Percentiles rank a stretch among this genome's conserved stretches.
These are phyloP conservation scores for Melanogaster broomeanus DNA, from an alignment of 768 basidiomycete genomes.

Conservation along the genomic window DNA sequence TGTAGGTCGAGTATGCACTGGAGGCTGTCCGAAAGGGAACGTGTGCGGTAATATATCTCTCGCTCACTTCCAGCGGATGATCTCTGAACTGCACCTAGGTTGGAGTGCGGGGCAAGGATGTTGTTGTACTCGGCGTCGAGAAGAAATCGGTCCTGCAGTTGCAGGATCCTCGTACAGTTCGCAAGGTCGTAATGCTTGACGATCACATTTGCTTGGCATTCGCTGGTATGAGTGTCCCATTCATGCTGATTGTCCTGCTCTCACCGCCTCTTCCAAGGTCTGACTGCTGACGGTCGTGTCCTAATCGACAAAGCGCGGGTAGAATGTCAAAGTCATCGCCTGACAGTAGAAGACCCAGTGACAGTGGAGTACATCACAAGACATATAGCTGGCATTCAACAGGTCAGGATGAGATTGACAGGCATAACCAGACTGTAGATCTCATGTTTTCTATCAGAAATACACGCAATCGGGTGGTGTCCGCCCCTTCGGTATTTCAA, in stretches of 20 bases:
- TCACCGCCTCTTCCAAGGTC: conserved; percentile 50
- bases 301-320: conserved; percentile 97
- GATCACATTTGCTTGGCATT: conserved; percentile 98
- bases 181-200: conserved; percentile 98
- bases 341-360: conserved; percentile 98
- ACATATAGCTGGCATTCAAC: conserved; percentile 98
- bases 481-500: conserved; percentile 96
- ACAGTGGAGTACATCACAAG: conserved; percentile 98
- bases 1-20: conserved; percentile 96
- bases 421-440: not conserved
- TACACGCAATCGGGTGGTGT: conserved; percentile 99
- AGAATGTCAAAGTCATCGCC: conserved; percentile 96
- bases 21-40: conserved; percentile 98
- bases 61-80: not conserved
- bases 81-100: conserved; percentile 53
- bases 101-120: conserved; percentile 91
- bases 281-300: conserved; percentile 97
- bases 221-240: conserved; percentile 66
- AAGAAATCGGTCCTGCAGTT: conserved; percentile 98
- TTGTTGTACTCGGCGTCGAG: conserved; percentile 96
- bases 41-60: conserved; percentile 71
- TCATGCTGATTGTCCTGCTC: conserved; percentile 6
- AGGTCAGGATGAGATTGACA: conserved; percentile 51
- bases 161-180: conserved; percentile 95
- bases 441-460: conserved; percentile 47